Base-by-base conservation (phyloP, 495 filamentous ascomycete species). In the Penicillium desertorum region DNA sequence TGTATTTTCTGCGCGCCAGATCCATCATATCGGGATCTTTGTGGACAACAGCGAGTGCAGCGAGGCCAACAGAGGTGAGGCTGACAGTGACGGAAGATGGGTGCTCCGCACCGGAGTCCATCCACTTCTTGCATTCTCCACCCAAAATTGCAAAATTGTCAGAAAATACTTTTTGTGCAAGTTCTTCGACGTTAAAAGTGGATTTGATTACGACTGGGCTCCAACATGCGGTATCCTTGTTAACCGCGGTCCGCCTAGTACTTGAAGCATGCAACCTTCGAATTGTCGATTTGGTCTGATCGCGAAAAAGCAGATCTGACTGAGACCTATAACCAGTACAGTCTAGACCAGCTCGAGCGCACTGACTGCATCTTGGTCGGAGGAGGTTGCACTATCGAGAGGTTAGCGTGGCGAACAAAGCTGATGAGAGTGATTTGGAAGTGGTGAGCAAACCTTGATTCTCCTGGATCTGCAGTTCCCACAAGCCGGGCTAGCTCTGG, bases 281-380 rank as follows among this genome's bases (percentile, higher is more conserved):
- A 12, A 50, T 25, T 5, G 19, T 50, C 2, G 47, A 50, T 16
- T 16, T 50, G 17, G 47, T 50, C 29, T 50, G 47, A 37, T 50
- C 47, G n/a, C 47, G 47, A 32, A 50, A 50, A 14, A 50, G 17
- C 4, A 50, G 17, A 6, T 50, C 47, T 6, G 47, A 37, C 47
- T 37, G 47, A 8, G 47, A 39, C 11, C 47, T 50, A 23, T 50
- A 50, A 11, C 47, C 47, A 23, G 17, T 4, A 5, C 47, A 50
- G 9, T 7, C 47, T 22, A 50, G 30, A 10, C 47, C 47, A 11
- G 47, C 47, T 50, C 47, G 47, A 14, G 30, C 47, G 29, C 45
- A 47, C 45, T 47, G 45, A 16, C 45, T 47, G 7, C 45, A 47
- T 29, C 45, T 27, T 29, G 45, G 45, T 10, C n/a, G n/a, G 45